Base-by-base conservation (phyloP, 2,329 filamentous ascomycete species). In the Monilinia fructigena region DNA sequence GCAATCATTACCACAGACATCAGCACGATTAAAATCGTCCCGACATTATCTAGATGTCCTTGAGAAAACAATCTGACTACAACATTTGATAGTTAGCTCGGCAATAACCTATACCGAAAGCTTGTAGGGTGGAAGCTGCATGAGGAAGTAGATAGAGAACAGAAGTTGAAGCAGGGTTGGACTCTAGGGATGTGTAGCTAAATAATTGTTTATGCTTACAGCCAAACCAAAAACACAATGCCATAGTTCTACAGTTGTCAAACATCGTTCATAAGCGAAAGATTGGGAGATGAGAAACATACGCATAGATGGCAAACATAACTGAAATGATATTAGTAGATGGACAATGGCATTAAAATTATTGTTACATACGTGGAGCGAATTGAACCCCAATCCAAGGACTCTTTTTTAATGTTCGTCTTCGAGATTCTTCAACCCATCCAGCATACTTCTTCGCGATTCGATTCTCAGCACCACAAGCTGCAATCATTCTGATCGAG, bases 211-310 rank as follows among this genome's bases (percentile, higher is more conserved):
- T 26, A 28, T 52, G 12, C 58, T 31, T 48, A 38, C 48, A 81
- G 4, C 86, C 87, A 70, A 83, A 89, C 85, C 85, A 89, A 69
- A 89, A 89, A 10, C 82, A 79, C 28, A 89, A 78, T 1, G 81
- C 83, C 68, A 88, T 87, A 0, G 82, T 79, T 3, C 77, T 82
- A 48, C 7, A 18, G n/a, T 42, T 75, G 8, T 75, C 62, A 74
- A 71, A 38, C 52, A 67, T 55, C 28, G 40, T 26, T 14, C 12
- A 11, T 10, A 38, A 20, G 40, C 23, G 4, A 40, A 54, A 47
- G 10, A 7, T 31, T 42, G 38, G 0, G 20, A 11, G 40, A 16
- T 42, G 1, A 62, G 45, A 53, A n/a, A n/a, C 63, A 65, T 64
- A 68, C 73, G 67, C 65, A 70, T 76, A 76, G 31, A 78, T 69